Evolutionary conservation across 1,284 basidiomycete species (phyloP).

Genomic region (Cryptococcus sp.): DNA sequence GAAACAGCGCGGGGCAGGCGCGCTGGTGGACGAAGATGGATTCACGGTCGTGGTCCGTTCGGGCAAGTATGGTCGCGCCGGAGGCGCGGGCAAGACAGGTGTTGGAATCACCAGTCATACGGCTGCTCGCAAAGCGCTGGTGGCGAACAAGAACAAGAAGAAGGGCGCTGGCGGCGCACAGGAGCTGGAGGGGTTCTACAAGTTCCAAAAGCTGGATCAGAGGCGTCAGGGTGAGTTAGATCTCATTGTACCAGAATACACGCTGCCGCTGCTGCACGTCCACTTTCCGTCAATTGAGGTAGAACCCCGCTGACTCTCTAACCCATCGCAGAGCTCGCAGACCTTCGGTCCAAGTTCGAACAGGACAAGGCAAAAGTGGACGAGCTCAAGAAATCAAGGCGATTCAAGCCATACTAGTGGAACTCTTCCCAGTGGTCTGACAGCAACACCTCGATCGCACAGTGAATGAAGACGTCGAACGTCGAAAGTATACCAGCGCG

Average conservation of each 20-base stretch:
- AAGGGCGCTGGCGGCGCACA: conserved; percentile 71
- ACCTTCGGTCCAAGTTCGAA: conserved; percentile 78
- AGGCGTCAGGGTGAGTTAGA: conserved; percentile 72
- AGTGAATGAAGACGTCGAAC: no score
- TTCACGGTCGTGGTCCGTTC: conserved; percentile 87
- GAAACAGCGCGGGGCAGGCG: conserved; percentile 63
- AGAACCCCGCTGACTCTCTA: background rate
- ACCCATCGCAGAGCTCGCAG: conserved; percentile 63
- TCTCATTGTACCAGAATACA: conserved; percentile 2
- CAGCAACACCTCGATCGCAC: no score
- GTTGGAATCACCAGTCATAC: conserved; percentile 48
- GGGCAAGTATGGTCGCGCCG: conserved; percentile 80
- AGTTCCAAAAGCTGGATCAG: conserved; percentile 83
- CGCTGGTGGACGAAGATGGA: conserved; percentile 86
- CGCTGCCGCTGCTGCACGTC: conserved; percentile 3
- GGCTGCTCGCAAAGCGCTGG: conserved; percentile 23
- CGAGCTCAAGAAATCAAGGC: conserved; percentile 72
- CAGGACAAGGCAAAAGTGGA: conserved; percentile 84
- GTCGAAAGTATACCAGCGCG: no score
- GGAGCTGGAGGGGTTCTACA: conserved; percentile 66
- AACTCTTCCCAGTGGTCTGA: no score
- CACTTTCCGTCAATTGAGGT: background rate
- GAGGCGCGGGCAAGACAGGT: conserved; percentile 53
- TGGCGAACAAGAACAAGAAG: conserved; percentile 54
- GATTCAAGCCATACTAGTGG: conserved; percentile 78